These are phyloP conservation scores for Hemisphaericaspora subhashii DNA, from an alignment of 1,139 yeast genomes.

Conservation along the genomic window DNA sequence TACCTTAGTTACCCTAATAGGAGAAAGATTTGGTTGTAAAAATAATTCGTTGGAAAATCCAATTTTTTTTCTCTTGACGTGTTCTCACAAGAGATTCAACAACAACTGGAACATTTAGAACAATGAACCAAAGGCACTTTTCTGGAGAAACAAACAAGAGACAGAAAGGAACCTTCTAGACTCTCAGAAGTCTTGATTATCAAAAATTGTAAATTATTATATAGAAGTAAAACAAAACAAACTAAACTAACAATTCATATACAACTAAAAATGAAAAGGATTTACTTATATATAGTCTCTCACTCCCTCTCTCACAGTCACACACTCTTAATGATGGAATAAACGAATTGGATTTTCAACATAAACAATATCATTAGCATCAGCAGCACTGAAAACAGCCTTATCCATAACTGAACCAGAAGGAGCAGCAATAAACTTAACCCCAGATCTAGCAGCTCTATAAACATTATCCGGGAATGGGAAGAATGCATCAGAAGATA, in stretches of 20 bases:
- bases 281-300: neutral
- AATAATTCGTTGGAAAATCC: neutral
- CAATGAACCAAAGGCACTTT: neutral
- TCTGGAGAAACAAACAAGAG: no score
- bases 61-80: constrained; percentile 6
- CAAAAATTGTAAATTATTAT: neutral
- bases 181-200: no score
- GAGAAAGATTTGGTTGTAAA: neutral
- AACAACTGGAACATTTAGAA: neutral
- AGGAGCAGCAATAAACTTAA: constrained; percentile 93
- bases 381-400: constrained; percentile 95
- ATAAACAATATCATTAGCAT: constrained; percentile 80
- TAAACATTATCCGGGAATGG: constrained; percentile 99
- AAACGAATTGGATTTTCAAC: constrained; percentile 95
- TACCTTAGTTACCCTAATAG: no score
- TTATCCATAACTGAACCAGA: constrained; percentile 97
- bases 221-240: neutral
- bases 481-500: constrained; percentile 98
- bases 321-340: constrained; percentile 78
- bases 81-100: neutral
- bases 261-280: neutral
- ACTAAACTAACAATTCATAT: neutral
- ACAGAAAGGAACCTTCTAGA: no score
- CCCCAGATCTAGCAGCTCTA: constrained; percentile 96
- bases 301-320: neutral